Base-by-base conservation (phyloP, 306 rosid species). In the Oemleria cerasiformis region DNA sequence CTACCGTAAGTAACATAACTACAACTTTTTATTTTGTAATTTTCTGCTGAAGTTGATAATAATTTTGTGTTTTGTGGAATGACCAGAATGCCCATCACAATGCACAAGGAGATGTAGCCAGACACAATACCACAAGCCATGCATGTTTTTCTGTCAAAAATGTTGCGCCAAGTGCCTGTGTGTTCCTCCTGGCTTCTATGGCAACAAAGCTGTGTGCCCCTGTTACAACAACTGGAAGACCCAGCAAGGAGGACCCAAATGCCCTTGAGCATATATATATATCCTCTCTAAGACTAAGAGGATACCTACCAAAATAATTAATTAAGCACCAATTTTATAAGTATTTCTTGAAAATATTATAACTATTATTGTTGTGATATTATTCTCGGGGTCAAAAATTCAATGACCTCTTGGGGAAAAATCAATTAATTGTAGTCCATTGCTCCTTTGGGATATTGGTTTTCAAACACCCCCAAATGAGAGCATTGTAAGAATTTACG, bases 171-270 rank as follows among this genome's bases (percentile, higher is more conserved):
- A 68, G 67, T 88, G 86, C 48, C 73, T 85, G 0, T 84, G 88
- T 25, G 84, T 83, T 71, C 88, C 88, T 63, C 92, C 86, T 44
- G 87, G 90, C 62, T 85, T 51, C 78, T 81, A 85, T 36, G 89
- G 89, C 0, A 87, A 85, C 86, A 87, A 87, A 43, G 67, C 75
- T 12, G 81, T 83, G 43, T 87, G 89, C 42, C 89, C 92, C 20
- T 87, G 92, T 80, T 87, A 83, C 83, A 87, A 81, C 84, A 87
- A 85, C 78, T 81, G 86, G 86, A 85, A 87, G 84, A 87, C 85
- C 77, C 75, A 77, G 82, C 65, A 72, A 20, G 92, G 86, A 76
- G 89, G 92, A 60, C 92, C 92, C 60, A 87, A 87, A 63, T 85
- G 89, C 63, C 89, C 87, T 80, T 62, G 44, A 71, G 13, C 51